Conservation (phyloP, 1,284 basidiomycete species). For the Ceratobasidium sp. region DNA sequence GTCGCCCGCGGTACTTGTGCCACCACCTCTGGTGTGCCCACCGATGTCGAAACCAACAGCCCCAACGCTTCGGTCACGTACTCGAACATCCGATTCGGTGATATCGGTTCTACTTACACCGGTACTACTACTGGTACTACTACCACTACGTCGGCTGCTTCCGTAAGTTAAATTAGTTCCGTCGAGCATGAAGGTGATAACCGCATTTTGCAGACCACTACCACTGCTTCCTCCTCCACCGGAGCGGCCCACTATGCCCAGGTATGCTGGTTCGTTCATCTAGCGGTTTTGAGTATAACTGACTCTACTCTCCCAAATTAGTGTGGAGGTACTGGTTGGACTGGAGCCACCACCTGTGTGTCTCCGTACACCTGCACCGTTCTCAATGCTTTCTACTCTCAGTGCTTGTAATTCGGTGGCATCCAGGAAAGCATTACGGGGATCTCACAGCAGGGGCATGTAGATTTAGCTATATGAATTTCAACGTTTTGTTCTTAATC, state of each 20-base stretch:
- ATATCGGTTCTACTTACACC: neutral
- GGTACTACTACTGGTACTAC: neutral
- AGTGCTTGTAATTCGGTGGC: neutral
- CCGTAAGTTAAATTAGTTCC: neutral
- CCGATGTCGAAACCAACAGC: neutral
- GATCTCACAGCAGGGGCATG: no score
- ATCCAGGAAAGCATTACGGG: no score
- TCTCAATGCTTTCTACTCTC: neutral
- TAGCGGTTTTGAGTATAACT: neutral
- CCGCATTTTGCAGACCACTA: neutral
- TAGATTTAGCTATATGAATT: no score
- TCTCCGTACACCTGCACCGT: neutral
- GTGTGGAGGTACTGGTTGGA: neutral
- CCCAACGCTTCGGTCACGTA: neutral
- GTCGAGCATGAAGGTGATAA: neutral
- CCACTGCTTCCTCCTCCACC: neutral
- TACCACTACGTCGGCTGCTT: neutral
- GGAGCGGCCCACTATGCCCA: neutral
- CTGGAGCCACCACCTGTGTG: neutral
- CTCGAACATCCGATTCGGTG: neutral
- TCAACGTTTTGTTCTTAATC: no score
- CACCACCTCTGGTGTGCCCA: no score
- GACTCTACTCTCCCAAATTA: neutral
- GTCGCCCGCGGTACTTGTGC: no score
- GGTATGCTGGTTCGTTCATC: neutral